Conservation (phyloP, 208 protist genomes). For the Herpetomonas samuelpessoai region DNA sequence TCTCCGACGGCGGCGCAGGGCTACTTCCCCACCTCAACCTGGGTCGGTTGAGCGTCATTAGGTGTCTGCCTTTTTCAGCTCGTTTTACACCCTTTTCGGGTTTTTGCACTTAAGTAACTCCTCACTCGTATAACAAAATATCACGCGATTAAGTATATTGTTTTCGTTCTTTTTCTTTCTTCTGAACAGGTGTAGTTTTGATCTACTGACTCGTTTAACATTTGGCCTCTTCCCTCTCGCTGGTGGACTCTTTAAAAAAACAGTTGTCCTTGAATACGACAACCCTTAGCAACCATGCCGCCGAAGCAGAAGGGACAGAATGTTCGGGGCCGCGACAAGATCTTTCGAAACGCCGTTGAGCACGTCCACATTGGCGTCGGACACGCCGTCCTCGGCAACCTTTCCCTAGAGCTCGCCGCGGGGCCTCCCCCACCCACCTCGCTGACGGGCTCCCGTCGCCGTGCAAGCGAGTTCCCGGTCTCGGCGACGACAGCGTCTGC, state of each 20-base stretch:
- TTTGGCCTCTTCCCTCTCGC: not conserved
- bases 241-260: constrained; percentile 3
- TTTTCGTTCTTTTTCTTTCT: constrained; percentile 6
- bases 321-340: constrained; percentile 57
- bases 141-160: not conserved
- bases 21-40: too few relatives aligned
- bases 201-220: not conserved
- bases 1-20: too few relatives aligned
- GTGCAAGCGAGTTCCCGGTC: constrained; percentile 1
- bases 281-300: constrained; percentile 52
- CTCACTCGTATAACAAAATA: too few relatives aligned
- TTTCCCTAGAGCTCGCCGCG: constrained; percentile 61
- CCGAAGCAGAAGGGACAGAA: constrained; percentile 78
- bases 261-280: not conserved
- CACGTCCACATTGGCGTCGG: constrained; percentile 87
- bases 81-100: too few relatives aligned
- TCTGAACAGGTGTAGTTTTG: not conserved
- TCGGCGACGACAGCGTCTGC: constrained; percentile 9
- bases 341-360: constrained; percentile 87
- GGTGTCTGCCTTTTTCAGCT: too few relatives aligned
- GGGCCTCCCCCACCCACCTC: constrained; percentile 9
- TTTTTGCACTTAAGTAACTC: too few relatives aligned
- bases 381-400: constrained; percentile 73
- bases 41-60: too few relatives aligned
- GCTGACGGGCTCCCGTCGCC: not conserved